Evolutionary conservation across 441 rosid species (phyloP).

Genomic region (Caryocar brasiliense): DNA sequence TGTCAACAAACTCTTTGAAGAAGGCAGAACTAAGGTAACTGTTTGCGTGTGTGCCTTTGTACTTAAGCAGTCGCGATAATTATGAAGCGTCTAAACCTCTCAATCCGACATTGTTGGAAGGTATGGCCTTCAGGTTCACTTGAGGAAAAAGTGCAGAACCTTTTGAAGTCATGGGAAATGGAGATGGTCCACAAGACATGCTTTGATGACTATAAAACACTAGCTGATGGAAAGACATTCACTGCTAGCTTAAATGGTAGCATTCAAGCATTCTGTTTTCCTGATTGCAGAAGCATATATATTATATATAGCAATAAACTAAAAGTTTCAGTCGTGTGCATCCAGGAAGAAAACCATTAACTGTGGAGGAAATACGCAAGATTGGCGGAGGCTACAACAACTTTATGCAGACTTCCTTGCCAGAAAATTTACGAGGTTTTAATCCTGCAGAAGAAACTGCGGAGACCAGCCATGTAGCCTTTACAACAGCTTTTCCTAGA

Average conservation of each 20-base stretch:
- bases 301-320: no score
- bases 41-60: no score
- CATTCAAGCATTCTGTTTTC: not conserved
- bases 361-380: conserved; percentile 24
- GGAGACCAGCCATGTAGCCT: conserved; percentile 39
- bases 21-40: conserved; percentile 47
- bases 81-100: no score
- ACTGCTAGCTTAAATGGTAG: conserved; percentile 44
- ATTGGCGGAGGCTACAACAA: conserved; percentile 53
- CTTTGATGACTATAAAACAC: conserved; percentile 31
- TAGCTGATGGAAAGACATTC: conserved; percentile 22
- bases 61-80: no score
- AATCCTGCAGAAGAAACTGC: conserved; percentile 41
- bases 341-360: conserved; percentile 35
- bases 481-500: conserved; percentile 43
- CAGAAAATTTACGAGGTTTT: conserved; percentile 32
- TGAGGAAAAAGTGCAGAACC: conserved; percentile 54
- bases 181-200: conserved; percentile 41
- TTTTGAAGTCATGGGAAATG: conserved; percentile 62
- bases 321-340: not conserved
- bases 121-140: conserved; percentile 56
- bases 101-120: no score
- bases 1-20: conserved; percentile 44
- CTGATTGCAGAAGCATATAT: no score
- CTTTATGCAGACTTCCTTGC: conserved; percentile 47